Conservation (phyloP, 306 rosid genomes). For the Cicer pinnatifidum region DNA sequence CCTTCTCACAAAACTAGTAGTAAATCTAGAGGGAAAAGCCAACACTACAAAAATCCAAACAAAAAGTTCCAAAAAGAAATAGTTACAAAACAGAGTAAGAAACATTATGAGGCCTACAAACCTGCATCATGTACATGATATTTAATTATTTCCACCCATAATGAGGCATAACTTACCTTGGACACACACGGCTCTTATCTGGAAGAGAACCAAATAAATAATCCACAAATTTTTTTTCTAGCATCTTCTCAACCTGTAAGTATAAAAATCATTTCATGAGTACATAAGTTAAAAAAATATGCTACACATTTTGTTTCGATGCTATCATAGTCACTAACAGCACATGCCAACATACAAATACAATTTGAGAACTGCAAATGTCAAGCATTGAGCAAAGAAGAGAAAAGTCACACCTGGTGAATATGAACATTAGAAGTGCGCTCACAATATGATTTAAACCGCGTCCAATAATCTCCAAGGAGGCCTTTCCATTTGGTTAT, state of each 20-base stretch:
- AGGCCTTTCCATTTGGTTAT: conserved; percentile 98
- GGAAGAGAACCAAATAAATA: conserved; percentile 75
- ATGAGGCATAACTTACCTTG: conserved; percentile 62
- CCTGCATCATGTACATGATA: neutral
- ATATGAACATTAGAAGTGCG: conserved; percentile 68
- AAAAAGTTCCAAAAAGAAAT: no score
- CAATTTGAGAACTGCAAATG: conserved; percentile 22
- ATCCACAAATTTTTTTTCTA: conserved; percentile 83
- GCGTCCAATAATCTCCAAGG: conserved; percentile 92
- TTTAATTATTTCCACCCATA: conserved; percentile 16
- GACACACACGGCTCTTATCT: conserved; percentile 70
- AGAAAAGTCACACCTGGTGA: conserved; percentile 68
- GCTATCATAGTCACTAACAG: conserved; percentile 30
- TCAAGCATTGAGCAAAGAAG: conserved; percentile 38
- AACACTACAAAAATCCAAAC: no score
- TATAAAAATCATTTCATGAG: conserved; percentile 35
- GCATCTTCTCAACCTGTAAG: conserved; percentile 93
- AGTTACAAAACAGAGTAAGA: no score
- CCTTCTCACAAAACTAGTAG: no score
- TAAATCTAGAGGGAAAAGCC: no score
- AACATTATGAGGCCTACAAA: neutral
- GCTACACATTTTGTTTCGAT: neutral
- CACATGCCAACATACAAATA: conserved; percentile 3
- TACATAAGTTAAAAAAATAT: conserved; percentile 30
- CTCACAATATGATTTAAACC: conserved; percentile 85